Conservation (phyloP, 208 protist species). For the Crithidia thermophila region DNA sequence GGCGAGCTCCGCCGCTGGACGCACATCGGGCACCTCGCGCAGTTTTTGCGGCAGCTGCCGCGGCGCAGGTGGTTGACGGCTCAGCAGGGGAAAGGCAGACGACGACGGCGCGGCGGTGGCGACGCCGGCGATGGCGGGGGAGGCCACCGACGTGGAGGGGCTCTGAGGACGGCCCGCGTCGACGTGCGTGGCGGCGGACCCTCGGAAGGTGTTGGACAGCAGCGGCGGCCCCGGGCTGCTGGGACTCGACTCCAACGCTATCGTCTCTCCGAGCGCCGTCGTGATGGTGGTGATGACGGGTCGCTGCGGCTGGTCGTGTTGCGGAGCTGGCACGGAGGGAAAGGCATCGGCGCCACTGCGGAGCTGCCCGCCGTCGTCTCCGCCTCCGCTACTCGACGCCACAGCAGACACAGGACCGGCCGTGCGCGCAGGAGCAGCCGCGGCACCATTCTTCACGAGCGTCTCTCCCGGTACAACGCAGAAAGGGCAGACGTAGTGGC, state of each 20-base stretch:
- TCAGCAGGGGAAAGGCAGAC: constrained; percentile 2
- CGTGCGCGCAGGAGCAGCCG: too few relatives aligned
- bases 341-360: neutral
- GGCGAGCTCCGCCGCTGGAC: constrained; percentile 30
- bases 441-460: neutral
- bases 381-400: neutral
- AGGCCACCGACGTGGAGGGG: neutral
- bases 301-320: neutral
- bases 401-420: too few relatives aligned
- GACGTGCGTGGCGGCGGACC: neutral
- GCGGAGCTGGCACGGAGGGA: neutral
- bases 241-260: constrained; percentile 8
- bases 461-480: constrained; percentile 21
- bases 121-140: constrained; percentile 9
- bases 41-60: constrained; percentile 65
- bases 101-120: constrained; percentile 6
- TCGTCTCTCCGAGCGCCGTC: constrained; percentile 25
- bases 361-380: neutral
- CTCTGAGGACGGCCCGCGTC: neutral
- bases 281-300: constrained; percentile 21
- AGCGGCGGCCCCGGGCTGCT: neutral
- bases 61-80: constrained; percentile 40
- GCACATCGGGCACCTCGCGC: constrained; percentile 61
- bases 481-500: constrained; percentile 65
- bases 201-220: neutral